Base-by-base conservation (phyloP, 78 protist genomes). In the Cavenderia fasciculata region DNA sequence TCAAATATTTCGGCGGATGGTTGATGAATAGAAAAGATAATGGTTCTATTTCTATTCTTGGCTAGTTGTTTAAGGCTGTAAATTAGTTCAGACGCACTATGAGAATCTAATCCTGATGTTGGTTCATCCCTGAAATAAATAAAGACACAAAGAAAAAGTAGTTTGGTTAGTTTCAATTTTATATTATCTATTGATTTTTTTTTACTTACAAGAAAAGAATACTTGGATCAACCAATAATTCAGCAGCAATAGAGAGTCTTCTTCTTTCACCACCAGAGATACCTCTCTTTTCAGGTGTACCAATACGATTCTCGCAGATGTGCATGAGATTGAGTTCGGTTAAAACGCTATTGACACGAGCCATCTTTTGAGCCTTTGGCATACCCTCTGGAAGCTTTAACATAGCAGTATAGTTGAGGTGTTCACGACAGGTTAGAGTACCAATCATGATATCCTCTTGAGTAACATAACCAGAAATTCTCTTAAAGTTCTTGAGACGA, bases 251-350 rank as follows among this genome's bases (percentile, higher is more conserved):
- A 0, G 85, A 16, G 18, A 93, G 66, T 18, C 97, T 86, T 43
- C 89, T 94, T 23, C 87, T 47, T 70, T 97, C 97, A 43, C 99
- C 99, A 43, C 98, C 98, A 11, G 97, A 95, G n/a, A 97, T 89
- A 33, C 98, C 98, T 27, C 97, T 62, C 61, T 77, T 70, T 36
- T 74, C 73, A 4, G 94, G 78, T n/a, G 89, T 68, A 33, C 99
- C 99, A 43, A 97, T 86, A 41, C 31, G 41, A 19, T 77, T 33
- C 41, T 94, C 66, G 1, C 86, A 92, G 0, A 86, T 63, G 44
- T 92, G 85, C 1, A 46, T 25, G 16, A 97, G 62, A 6, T 95
- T 96, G 33, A 97, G 87, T 27, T 59, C 86, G 5, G 70, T 59
- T 14, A 87, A 51, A 19, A 70, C 86, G 19, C 52, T 14, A 31